Evolutionary conservation across 805 yeast species (phyloP).

Genomic region (Candida alai): DNA sequence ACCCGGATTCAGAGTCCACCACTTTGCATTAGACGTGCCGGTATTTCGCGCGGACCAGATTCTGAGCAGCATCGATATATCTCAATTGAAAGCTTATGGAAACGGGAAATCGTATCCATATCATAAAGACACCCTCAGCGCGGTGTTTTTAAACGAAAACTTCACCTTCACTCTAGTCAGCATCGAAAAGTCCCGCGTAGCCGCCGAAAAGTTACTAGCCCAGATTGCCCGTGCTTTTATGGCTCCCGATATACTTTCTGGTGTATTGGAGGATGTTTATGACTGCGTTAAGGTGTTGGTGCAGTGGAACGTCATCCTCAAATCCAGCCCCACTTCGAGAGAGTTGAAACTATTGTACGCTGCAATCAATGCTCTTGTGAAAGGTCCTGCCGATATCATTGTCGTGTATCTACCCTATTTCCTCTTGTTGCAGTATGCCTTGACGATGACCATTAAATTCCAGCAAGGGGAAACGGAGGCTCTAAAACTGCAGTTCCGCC

Average conservation of each 20-base stretch:
- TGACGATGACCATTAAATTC: slow-evolving; percentile 7
- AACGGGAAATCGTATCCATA: slow-evolving; percentile 15
- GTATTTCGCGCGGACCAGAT: slow-evolving; percentile 13
- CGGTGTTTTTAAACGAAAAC: slow-evolving; percentile 16
- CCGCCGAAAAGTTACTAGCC: slow-evolving; percentile 15
- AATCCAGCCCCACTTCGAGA: slow-evolving; percentile 20
- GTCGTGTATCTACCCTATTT: slow-evolving; percentile 16
- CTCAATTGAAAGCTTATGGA: slow-evolving; percentile 12
- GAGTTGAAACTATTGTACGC: slow-evolving; percentile 13
- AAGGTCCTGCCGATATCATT: too few species aligned
- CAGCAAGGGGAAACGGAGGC: not conserved
- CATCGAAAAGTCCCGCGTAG: slow-evolving; percentile 15
- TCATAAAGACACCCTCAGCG: slow-evolving; percentile 12
- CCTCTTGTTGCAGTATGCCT: slow-evolving; percentile 12
- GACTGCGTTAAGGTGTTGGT: slow-evolving; percentile 19
- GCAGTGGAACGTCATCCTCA: slow-evolving; percentile 31
- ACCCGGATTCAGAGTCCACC: not conserved
- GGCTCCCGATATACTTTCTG: not conserved
- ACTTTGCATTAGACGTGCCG: too few species aligned
- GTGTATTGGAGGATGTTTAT: slow-evolving; percentile 12
- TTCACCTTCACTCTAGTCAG: slow-evolving; percentile 25
- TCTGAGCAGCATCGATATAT: slow-evolving; percentile 13
- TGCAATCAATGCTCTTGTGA: slow-evolving; percentile 2
- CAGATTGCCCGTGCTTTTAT: slow-evolving; percentile 16
- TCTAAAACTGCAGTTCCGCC: not conserved